Base-by-base conservation (phyloP, 306 rosid genomes). In the Rosa lucieae region DNA sequence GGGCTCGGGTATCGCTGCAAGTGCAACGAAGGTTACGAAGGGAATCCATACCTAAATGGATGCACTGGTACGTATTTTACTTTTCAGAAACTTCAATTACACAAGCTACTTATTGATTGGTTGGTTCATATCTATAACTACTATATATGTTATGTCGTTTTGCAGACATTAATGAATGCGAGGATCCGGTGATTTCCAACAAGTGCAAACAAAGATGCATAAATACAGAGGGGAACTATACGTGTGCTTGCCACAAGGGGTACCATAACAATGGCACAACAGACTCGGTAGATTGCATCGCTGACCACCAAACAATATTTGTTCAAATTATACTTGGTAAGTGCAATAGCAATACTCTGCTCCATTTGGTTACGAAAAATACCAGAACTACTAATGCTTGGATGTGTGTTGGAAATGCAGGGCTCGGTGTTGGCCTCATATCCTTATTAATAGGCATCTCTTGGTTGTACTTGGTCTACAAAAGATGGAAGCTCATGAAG, bases 401-500 rank as follows among this genome's bases (percentile, higher is more conserved):
- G 62, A 55, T n/a, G 26, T 55, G 26, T 8, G 26, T 55, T 0
- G 11, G 26, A 55, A 20, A 55, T 55, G 11, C 8, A 55, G 62
- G 62, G 8, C 29, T 55, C 11, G 62, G 29, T 55, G 62, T 55
- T 55, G 62, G 26, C 29, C 62, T 55, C 62, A 55, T 55, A 55
- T 2, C 62, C 26, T 55, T 55, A 26, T 55, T 55, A 55, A 55
- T 55, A 55, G 29, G 12, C 62, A 55, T 12, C 12, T 55, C 62
- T 5, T 55, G 62, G 62, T 55, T 55, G 61, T 55, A 55, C 65
- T 58, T 58, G 14, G 35, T 52, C 20, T 21, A 53, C 72, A 76
- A 76, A 76, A 76, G 59, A 67, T 55, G 61, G 61, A 77, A 67
- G 67, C 29, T 49, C 2, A 52, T 35, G 13, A 66, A 51, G 23